phyloP scores from a whole-genome alignment of 257 asterid genomes.

The Rauvolfia tetraphylla region DNA sequence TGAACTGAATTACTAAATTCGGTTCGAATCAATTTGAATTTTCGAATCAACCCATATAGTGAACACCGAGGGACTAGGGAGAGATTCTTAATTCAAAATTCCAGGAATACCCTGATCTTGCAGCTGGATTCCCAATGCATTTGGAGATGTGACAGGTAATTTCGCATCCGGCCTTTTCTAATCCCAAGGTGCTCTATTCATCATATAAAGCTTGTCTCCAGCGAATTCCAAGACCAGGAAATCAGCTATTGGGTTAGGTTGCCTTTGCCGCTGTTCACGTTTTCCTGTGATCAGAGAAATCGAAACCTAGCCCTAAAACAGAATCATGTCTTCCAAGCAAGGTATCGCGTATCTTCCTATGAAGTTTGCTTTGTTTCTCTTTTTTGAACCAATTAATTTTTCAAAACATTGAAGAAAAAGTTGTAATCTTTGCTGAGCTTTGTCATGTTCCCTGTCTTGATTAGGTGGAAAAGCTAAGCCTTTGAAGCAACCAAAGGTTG shows the following conservation, averaged over 20 bases:
- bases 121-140: background rate
- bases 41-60: no score
- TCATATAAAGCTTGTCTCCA: background rate
- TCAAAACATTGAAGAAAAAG: background rate
- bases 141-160: background rate
- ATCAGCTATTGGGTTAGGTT: background rate
- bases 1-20: no score
- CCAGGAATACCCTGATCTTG: background rate
- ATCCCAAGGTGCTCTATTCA: background rate
- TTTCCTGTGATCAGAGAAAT: background rate
- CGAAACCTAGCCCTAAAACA: conserved; percentile 20
- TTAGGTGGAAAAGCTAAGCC: conserved; percentile 44
- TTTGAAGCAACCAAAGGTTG: conserved; percentile 39
- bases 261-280: background rate
- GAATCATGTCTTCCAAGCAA: conserved; percentile 37
- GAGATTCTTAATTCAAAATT: no score
- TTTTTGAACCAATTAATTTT: background rate
- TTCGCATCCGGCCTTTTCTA: background rate
- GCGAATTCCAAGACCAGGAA: background rate
- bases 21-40: no score
- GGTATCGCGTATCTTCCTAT: conserved; percentile 4
- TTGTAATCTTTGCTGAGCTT: background rate
- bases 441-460: background rate
- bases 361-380: no score
- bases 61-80: no score